Evolutionary conservation across 768 basidiomycete genomes (phyloP).

Genomic region (Phylloporus sp.): DNA sequence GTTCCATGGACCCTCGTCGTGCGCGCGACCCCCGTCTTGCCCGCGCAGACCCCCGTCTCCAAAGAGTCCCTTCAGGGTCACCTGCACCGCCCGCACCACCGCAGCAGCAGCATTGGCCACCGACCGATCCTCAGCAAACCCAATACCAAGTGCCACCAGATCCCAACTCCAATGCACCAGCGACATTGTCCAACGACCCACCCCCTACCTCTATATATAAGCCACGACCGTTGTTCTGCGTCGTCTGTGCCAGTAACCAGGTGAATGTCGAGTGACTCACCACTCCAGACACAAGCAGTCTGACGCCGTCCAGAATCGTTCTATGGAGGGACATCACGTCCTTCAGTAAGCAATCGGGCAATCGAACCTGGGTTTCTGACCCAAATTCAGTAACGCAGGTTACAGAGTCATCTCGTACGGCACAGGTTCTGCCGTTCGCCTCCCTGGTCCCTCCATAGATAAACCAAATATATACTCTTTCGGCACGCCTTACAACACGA

Average conservation of each 20-base stretch:
- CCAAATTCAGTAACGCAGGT: conserved; percentile 73
- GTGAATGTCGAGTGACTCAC: conserved; percentile 37
- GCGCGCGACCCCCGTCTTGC: conserved; percentile 77
- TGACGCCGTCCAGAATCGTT: conserved; percentile 66
- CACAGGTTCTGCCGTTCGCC: conserved; percentile 93
- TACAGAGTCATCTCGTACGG: conserved; percentile 91
- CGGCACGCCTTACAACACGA: conserved; percentile 94
- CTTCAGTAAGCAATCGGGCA: conserved; percentile 65
- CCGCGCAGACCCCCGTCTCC: conserved; percentile 62
- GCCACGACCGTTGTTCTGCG: conserved; percentile 83
- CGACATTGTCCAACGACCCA: conserved; percentile 1
- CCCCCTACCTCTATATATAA: conserved; percentile 40
- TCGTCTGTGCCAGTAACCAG: conserved; percentile 99
- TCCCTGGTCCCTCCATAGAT: conserved; percentile 95
- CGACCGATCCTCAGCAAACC: conserved; percentile 16
- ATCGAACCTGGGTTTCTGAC: conserved; percentile 5
- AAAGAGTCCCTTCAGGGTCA: conserved; percentile 40
- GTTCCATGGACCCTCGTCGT: conserved; percentile 71
- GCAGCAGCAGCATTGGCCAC: conserved; percentile 25
- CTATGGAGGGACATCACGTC: conserved; percentile 96
- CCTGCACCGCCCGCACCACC: conserved; percentile 27
- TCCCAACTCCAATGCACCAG: neutral
- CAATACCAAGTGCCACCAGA: conserved; percentile 16
- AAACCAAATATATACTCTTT: conserved; percentile 96
- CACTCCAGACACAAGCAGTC: conserved; percentile 1